These are phyloP conservation scores for Daldinia bambusicola DNA, from an alignment of 495 filamentous ascomycete species.

Conservation along the genomic window DNA sequence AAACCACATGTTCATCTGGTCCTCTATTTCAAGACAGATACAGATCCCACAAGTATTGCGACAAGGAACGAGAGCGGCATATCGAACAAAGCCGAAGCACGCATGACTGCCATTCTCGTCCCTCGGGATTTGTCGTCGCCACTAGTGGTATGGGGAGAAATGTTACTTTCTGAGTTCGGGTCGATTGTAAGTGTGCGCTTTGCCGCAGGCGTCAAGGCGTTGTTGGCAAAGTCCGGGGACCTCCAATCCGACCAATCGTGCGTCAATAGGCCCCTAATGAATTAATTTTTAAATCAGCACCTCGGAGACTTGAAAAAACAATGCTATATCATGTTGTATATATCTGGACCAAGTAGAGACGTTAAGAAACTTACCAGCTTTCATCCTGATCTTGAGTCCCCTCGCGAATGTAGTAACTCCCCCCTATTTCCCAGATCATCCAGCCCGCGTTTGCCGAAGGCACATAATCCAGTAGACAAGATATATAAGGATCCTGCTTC, in stretches of 20 bases:
- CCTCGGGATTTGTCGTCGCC: slow-evolving; percentile 26
- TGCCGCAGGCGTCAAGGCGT: slow-evolving; percentile 49
- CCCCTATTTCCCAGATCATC: slow-evolving; percentile 66
- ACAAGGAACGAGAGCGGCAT: slow-evolving; percentile 8
- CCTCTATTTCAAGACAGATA: slow-evolving; percentile 25
- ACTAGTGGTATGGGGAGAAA: slow-evolving; percentile 11
- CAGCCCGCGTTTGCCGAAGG: slow-evolving; percentile 61
- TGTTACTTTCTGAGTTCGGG: slow-evolving; percentile 8
- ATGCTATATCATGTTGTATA: not conserved
- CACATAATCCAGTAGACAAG: slow-evolving; percentile 60
- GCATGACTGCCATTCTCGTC: not conserved
- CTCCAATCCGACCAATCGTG: slow-evolving; percentile 58
- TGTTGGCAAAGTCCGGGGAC: slow-evolving; percentile 47
- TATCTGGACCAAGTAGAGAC: not conserved
- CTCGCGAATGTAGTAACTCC: slow-evolving; percentile 65
- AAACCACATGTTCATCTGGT: not conserved
- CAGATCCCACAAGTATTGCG: slow-evolving; percentile 1
- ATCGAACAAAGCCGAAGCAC: slow-evolving; percentile 13
- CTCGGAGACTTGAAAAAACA: not conserved
- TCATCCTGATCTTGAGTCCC: slow-evolving; percentile 63
- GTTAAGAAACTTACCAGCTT: slow-evolving; percentile 49
- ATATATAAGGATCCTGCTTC: slow-evolving; percentile 56
- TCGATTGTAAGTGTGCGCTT: slow-evolving; percentile 39
- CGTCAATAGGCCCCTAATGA: slow-evolving; percentile 50
- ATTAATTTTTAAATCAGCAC: not conserved